Evolutionary conservation across 441 rosid genomes (phyloP).

Genomic region (Euphorbia celastroides): DNA sequence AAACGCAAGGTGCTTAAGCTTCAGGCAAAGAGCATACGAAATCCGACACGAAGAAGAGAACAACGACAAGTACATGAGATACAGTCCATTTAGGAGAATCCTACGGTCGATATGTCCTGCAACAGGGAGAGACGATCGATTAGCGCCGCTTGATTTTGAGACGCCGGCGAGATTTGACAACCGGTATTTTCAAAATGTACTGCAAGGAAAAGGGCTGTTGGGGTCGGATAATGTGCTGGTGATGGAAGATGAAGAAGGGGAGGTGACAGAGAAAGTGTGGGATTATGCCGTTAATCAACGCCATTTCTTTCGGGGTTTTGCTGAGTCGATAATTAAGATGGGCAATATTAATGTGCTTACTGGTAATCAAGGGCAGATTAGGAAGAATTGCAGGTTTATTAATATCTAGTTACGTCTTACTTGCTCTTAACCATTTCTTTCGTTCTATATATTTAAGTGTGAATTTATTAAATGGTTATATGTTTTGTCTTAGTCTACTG

Average conservation of each 20-base stretch:
- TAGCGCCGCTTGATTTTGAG: conserved; percentile 49
- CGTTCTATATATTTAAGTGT: too few relatives aligned
- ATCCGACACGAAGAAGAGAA: conserved; percentile 30
- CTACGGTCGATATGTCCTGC: conserved; percentile 52
- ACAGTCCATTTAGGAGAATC: conserved; percentile 42
- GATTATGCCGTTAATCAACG: conserved; percentile 48
- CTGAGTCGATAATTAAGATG: conserved; percentile 60
- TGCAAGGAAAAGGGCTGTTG: conserved; percentile 58
- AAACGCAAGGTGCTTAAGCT: conserved; percentile 66
- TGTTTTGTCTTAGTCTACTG: too few relatives aligned
- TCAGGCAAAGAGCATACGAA: conserved; percentile 52
- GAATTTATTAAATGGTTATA: too few relatives aligned
- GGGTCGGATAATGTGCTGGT: conserved; percentile 58
- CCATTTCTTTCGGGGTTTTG: conserved; percentile 48
- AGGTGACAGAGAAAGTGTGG: conserved; percentile 41
- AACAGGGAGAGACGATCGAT: conserved; percentile 39
- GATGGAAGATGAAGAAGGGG: conserved; percentile 50
- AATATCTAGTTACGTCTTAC: conserved; percentile 18
- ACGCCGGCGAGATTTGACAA: conserved; percentile 72
- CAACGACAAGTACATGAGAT: conserved; percentile 39
- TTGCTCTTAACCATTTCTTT: neutral
- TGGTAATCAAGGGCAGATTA: conserved; percentile 46
- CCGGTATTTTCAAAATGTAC: conserved; percentile 51
- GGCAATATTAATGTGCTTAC: conserved; percentile 59
- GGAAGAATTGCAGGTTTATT: conserved; percentile 57